phyloP scores from a whole-genome alignment of 768 basidiomycete genomes.

The Boletus sp. region DNA sequence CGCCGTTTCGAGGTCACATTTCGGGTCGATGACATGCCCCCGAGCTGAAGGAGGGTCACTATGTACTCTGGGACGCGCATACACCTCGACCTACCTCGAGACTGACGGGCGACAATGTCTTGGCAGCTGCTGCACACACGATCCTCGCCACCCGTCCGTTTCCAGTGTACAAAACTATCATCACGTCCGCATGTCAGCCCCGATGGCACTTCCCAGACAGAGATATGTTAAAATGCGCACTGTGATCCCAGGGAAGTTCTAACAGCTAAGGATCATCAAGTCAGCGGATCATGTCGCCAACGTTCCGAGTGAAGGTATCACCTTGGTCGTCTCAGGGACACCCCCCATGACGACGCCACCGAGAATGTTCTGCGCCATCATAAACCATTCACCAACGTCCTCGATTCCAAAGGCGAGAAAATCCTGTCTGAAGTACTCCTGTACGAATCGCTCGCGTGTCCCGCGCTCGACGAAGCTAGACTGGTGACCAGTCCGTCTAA shows the following conservation, averaged over 20 bases:
- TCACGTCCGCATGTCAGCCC: background rate
- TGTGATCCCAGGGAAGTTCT: conserved; percentile 66
- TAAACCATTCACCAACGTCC: background rate
- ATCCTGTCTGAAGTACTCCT: conserved; percentile 24
- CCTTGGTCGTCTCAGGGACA: too few species aligned
- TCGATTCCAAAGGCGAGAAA: conserved; percentile 15
- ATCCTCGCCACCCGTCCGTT: conserved; percentile 61
- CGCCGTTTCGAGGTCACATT: conserved; percentile 60
- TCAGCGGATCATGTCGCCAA: background rate
- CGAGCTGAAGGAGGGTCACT: conserved; percentile 40
- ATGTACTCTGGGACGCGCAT: background rate
- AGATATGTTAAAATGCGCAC: conserved; percentile 28
- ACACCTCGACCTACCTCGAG: conserved; percentile 42
- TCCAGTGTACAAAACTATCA: conserved; percentile 55
- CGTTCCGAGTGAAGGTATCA: too few species aligned
- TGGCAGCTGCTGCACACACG: conserved; percentile 72
- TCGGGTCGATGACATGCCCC: conserved; percentile 71
- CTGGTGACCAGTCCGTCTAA: too few species aligned
- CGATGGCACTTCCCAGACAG: too few species aligned
- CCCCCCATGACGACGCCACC: too few species aligned
- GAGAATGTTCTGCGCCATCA: too few species aligned
- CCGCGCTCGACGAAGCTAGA: conserved; percentile 19
- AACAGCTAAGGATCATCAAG: conserved; percentile 48
- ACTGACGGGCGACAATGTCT: conserved; percentile 68
- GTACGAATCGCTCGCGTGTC: conserved; percentile 15